phyloP scores from a whole-genome alignment of 345 rosid species.

The Capsella bursapastoris region DNA sequence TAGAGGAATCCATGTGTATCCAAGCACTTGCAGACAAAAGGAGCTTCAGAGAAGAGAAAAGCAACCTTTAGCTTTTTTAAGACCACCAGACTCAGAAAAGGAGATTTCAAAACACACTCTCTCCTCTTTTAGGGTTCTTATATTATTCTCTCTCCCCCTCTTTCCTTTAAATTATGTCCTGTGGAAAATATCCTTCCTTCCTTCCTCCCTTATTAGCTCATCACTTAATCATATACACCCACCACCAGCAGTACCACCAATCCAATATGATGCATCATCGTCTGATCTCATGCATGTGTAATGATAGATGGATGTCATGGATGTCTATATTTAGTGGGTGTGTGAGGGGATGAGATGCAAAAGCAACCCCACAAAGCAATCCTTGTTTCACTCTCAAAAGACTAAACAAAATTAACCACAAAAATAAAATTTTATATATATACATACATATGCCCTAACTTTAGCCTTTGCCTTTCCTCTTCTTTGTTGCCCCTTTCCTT shows the following conservation, averaged over 20 bases:
- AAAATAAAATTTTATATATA: not conserved
- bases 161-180: constrained; percentile 19
- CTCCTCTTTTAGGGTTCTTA: constrained; percentile 51
- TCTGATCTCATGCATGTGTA: constrained; percentile 36
- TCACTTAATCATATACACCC: constrained; percentile 38
- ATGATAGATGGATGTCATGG: constrained; percentile 19
- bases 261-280: constrained; percentile 16
- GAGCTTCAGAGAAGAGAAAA: constrained; percentile 73
- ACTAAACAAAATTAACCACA: constrained; percentile 41
- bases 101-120: constrained; percentile 60
- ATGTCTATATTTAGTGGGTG: constrained; percentile 67
- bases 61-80: constrained; percentile 64
- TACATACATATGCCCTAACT: constrained; percentile 38
- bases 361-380: constrained; percentile 56
- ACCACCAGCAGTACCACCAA: constrained; percentile 15
- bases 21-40: constrained; percentile 73
- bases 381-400: constrained; percentile 58
- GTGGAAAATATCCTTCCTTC: constrained; percentile 24
- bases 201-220: not conserved
- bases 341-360: constrained; percentile 42
- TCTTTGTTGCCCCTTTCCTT: constrained; percentile 55
- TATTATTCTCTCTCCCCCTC: constrained; percentile 31
- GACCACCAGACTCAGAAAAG: constrained; percentile 71
- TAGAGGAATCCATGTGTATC: constrained; percentile 67
- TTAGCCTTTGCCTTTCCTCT: constrained; percentile 50